phyloP scores from a whole-genome alignment of 1,139 yeast genomes.

The Zhuliangozyma blackwelliae region DNA sequence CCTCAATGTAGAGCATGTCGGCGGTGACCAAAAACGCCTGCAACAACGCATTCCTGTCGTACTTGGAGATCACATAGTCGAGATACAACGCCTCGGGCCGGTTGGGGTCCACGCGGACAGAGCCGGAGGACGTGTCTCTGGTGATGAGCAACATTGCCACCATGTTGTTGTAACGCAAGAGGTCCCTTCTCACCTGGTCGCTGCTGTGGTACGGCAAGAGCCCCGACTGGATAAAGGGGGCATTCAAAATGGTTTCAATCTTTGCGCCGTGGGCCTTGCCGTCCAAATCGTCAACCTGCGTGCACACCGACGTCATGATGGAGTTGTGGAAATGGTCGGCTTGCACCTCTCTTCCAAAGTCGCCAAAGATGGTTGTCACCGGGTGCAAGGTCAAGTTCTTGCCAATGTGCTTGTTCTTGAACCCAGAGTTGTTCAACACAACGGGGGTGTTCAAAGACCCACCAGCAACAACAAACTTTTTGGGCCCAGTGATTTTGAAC shows the following conservation, averaged over 20 bases:
- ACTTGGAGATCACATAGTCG: conserved; percentile 40
- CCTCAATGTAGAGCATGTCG: conserved; percentile 48
- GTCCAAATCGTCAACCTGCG: conserved; percentile 48
- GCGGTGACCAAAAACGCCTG: conserved; percentile 40
- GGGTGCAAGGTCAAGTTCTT: conserved; percentile 54
- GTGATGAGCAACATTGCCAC: conserved; percentile 45
- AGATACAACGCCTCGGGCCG: conserved; percentile 35
- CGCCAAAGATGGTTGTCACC: conserved; percentile 38
- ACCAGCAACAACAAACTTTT: conserved; percentile 43
- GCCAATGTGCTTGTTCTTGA: conserved; percentile 53
- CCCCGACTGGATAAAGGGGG: conserved; percentile 37
- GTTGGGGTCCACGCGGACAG: conserved; percentile 29
- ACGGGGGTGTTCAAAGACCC: conserved; percentile 55
- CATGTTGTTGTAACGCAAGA: conserved; percentile 37
- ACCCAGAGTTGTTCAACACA: conserved; percentile 48
- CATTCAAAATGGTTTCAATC: conserved; percentile 48
- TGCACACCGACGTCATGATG: conserved; percentile 51
- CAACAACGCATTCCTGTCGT: conserved; percentile 40
- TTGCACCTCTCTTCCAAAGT: conserved; percentile 32
- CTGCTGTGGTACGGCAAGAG: conserved; percentile 46
- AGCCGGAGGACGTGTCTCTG: conserved; percentile 46
- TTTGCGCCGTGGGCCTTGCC: conserved; percentile 57
- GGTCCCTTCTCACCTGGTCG: conserved; percentile 27
- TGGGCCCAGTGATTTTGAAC: conserved; percentile 43
- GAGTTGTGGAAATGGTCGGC: conserved; percentile 39